These are phyloP conservation scores for Sporothrix globosa DNA, from an alignment of 2,329 filamentous ascomycete genomes.

Conservation along the genomic window DNA sequence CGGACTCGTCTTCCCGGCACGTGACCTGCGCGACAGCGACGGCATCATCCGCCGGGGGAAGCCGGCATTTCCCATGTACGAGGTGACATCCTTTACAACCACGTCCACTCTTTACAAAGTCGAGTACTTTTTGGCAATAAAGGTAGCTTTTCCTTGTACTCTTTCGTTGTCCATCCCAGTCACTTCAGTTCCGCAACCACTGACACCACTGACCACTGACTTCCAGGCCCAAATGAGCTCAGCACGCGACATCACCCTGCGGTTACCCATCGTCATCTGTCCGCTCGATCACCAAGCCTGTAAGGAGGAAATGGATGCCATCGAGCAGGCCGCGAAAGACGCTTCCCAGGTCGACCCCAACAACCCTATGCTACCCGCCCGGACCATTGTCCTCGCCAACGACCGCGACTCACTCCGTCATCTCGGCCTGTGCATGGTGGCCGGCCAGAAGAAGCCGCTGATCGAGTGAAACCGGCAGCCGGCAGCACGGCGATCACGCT, in stretches of 20 bases:
- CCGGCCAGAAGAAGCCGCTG: slow-evolving; percentile 66
- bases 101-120: slow-evolving; percentile 96
- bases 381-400: slow-evolving; percentile 76
- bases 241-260: slow-evolving; percentile 82
- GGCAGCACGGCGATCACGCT: background rate
- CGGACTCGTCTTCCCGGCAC: slow-evolving; percentile 85
- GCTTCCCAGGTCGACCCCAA: slow-evolving; percentile 85
- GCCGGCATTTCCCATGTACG: slow-evolving; percentile 85
- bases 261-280: slow-evolving; percentile 94
- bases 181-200: too few relatives aligned
- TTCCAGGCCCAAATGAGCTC: slow-evolving; percentile 83
- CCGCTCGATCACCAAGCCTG: slow-evolving; percentile 93
- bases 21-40: slow-evolving; percentile 83
- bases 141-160: slow-evolving; percentile 57
- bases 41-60: slow-evolving; percentile 85
- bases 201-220: background rate
- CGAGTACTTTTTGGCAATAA: slow-evolving; percentile 93
- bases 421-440: slow-evolving; percentile 66
- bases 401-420: slow-evolving; percentile 68
- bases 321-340: slow-evolving; percentile 93
- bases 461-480: slow-evolving; percentile 54
- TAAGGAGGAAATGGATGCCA: slow-evolving; percentile 98
- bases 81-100: slow-evolving; percentile 88
- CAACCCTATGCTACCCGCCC: slow-evolving; percentile 88
- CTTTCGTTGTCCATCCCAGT: too few relatives aligned